Evolutionary conservation across 108 stramenopile species (phyloP).

Genomic region (Nannochloropsis oceanica): DNA sequence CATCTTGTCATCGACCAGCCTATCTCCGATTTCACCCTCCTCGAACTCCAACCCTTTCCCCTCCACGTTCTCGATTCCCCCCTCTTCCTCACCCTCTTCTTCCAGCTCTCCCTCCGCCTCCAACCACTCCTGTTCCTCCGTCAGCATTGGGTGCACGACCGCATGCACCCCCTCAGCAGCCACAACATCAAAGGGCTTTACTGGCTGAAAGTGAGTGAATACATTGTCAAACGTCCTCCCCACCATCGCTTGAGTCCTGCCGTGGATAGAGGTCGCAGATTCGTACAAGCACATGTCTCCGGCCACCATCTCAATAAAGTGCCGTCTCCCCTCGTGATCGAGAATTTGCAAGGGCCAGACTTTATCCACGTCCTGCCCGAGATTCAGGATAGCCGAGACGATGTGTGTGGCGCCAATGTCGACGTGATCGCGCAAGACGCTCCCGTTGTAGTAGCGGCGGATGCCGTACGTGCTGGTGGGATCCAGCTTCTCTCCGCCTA

Average conservation of each 20-base stretch:
- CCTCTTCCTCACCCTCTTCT: too few species aligned
- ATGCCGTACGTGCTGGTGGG: conserved; percentile 79
- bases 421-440: conserved; percentile 64
- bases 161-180: too few species aligned
- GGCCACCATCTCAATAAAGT: conserved; percentile 77
- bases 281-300: conserved; percentile 88
- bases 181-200: not conserved
- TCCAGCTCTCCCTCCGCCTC: too few species aligned
- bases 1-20: too few species aligned
- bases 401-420: conserved; percentile 71
- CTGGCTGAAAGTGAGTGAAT: not conserved
- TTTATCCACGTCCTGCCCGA: conserved; percentile 71
- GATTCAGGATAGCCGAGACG: conserved; percentile 67
- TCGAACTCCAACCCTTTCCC: too few species aligned
- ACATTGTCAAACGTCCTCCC: not conserved
- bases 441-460: conserved; percentile 64
- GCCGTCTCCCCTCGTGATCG: conserved; percentile 61
- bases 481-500: conserved; percentile 48
- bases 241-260: conserved; percentile 45
- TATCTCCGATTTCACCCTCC: too few species aligned
- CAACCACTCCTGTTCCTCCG: too few species aligned
- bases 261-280: conserved; percentile 67
- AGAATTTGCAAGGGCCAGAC: conserved; percentile 75
- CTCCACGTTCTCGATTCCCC: too few species aligned
- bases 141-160: too few species aligned